Evolutionary conservation across 495 filamentous ascomycete species (phyloP).

Genomic region (Amniculicola lignicola): DNA sequence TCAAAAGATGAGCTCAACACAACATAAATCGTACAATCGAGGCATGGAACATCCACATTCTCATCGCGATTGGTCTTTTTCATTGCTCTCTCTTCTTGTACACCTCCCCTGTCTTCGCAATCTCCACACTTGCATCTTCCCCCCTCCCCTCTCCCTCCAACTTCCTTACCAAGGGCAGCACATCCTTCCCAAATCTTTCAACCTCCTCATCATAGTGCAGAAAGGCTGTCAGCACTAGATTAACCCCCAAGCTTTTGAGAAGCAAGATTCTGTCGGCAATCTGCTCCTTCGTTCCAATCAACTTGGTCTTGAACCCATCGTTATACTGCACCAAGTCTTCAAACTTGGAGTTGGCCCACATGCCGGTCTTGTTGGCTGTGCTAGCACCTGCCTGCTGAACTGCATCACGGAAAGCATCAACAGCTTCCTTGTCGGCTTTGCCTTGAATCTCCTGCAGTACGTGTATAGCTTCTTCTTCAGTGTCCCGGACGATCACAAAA

Average conservation of each 20-base stretch:
- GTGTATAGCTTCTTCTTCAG: conserved; percentile 48
- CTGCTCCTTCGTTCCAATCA: conserved; percentile 51
- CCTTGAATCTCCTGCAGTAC: conserved; percentile 50
- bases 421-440: conserved; percentile 48
- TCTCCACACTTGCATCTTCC: background rate
- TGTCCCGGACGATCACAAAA: conserved; percentile 49
- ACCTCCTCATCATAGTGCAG: conserved; percentile 51
- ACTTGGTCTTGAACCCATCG: conserved; percentile 52
- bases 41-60: no score
- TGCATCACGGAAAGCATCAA: conserved; percentile 45
- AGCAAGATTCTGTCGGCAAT: conserved; percentile 49
- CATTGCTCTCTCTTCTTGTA: no score
- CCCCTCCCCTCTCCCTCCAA: background rate
- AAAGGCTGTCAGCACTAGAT: conserved; percentile 46
- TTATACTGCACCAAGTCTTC: conserved; percentile 53
- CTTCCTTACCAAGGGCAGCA: conserved; percentile 18
- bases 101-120: background rate
- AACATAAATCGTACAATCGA: no score
- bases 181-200: conserved; percentile 47
- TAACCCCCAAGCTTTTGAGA: conserved; percentile 48
- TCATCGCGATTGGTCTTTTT: no score
- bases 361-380: conserved; percentile 45
- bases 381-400: conserved; percentile 48
- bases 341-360: conserved; percentile 50
- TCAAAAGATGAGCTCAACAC: no score